phyloP scores from a whole-genome alignment of 441 rosid genomes.

The Croton setiger region DNA sequence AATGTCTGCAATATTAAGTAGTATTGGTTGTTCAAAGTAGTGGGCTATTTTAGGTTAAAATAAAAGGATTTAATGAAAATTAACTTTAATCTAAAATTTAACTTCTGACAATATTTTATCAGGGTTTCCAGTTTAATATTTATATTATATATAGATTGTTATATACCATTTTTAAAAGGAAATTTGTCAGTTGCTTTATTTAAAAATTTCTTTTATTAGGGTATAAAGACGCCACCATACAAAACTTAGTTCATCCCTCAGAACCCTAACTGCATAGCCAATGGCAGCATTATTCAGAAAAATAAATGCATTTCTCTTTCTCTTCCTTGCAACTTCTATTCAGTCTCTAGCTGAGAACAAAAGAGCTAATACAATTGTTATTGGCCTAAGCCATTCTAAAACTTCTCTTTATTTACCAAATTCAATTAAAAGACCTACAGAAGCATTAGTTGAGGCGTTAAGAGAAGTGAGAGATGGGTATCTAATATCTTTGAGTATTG shows the following conservation, averaged over 20 bases:
- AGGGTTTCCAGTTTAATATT: no score
- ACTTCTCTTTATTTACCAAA: conserved; percentile 38
- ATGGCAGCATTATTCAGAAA: conserved; percentile 7
- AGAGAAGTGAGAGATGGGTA: conserved; percentile 76
- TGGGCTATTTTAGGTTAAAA: no score
- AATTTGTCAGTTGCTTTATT: not conserved
- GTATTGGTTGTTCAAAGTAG: no score
- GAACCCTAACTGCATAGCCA: not conserved
- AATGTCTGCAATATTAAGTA: no score
- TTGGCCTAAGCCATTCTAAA: conserved; percentile 48
- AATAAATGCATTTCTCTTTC: conserved; percentile 22
- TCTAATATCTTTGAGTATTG: conserved; percentile 61
- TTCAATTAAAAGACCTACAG: conserved; percentile 30
- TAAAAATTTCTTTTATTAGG: not conserved
- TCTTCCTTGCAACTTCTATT: conserved; percentile 28
- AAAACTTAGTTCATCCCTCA: not conserved
- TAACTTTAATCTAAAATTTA: no score
- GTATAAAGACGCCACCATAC: conserved; percentile 6
- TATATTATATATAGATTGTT: no score
- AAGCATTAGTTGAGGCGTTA: conserved; percentile 47
- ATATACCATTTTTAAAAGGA: no score
- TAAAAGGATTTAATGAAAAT: no score
- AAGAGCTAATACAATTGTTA: conserved; percentile 38
- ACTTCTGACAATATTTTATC: no score
- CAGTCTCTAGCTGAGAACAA: conserved; percentile 35